Evolutionary conservation across 805 yeast genomes (phyloP).

Genomic region (Metschnikowia peoriensis): DNA sequence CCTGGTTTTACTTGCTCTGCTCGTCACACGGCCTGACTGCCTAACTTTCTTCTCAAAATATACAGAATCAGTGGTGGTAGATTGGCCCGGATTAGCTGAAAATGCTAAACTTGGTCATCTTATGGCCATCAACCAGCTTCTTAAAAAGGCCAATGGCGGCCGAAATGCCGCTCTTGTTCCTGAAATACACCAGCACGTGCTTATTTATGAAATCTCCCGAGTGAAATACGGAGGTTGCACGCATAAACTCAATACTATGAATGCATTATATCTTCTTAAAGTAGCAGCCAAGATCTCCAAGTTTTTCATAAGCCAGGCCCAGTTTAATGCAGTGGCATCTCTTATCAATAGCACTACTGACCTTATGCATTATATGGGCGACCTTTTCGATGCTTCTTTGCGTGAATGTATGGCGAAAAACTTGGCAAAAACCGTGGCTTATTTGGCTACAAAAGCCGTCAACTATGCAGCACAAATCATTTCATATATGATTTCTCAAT

Average conservation of each 20-base stretch:
- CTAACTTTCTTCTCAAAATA: slow-evolving; percentile 22
- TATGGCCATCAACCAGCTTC: slow-evolving; percentile 39
- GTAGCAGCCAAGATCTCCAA: slow-evolving; percentile 38
- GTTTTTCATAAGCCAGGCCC: slow-evolving; percentile 17
- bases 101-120: slow-evolving; percentile 35
- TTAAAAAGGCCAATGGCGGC: slow-evolving; percentile 24
- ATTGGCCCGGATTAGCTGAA: slow-evolving; percentile 18
- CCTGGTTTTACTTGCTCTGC: slow-evolving; percentile 49
- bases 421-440: slow-evolving; percentile 46
- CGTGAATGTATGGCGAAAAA: slow-evolving; percentile 69
- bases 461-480: slow-evolving; percentile 46
- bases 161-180: background rate
- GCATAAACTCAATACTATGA: slow-evolving; percentile 14
- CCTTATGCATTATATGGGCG: slow-evolving; percentile 33
- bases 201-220: slow-evolving; percentile 8
- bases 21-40: slow-evolving; percentile 51
- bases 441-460: slow-evolving; percentile 31
- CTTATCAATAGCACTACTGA: slow-evolving; percentile 48
- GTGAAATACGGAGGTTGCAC: background rate
- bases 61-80: slow-evolving; percentile 3
- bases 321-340: slow-evolving; percentile 44
- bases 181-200: slow-evolving; percentile 5
- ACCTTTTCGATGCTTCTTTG: slow-evolving; percentile 49
- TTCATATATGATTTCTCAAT: slow-evolving; percentile 27
- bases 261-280: slow-evolving; percentile 31